phyloP scores from a whole-genome alignment of 1,284 basidiomycete genomes.

The Amylostereum areolatum region DNA sequence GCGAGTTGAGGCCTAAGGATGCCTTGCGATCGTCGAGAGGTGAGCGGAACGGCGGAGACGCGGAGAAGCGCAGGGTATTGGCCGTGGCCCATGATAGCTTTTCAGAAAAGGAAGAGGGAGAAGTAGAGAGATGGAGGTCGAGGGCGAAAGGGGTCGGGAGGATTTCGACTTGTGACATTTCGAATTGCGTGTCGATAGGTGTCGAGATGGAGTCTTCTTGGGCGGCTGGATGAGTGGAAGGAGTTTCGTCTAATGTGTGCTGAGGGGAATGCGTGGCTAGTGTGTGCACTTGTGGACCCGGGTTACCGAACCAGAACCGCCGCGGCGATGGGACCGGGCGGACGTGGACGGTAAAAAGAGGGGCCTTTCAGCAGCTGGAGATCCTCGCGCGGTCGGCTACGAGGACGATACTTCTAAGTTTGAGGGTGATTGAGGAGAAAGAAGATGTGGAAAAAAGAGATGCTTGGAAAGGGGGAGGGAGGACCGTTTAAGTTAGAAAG shows the following conservation, averaged over 20 bases:
- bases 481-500: constrained; percentile 14
- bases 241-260: neutral
- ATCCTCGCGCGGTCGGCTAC: constrained; percentile 64
- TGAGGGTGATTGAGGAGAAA: constrained; percentile 3
- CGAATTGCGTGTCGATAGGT: neutral
- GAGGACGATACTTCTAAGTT: constrained; percentile 53
- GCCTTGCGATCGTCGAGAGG: constrained; percentile 6
- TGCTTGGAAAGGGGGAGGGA: constrained; percentile 15
- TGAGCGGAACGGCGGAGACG: constrained; percentile 19
- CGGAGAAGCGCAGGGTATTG: constrained; percentile 25
- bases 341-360: constrained; percentile 53
- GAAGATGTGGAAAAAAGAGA: constrained; percentile 11
- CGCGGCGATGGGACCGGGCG: constrained; percentile 59
- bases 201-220: neutral
- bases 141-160: constrained; percentile 42
- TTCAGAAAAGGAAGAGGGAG: constrained; percentile 27
- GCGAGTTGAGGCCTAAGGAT: neutral
- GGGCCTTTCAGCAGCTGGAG: constrained; percentile 49
- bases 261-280: constrained; percentile 13
- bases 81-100: constrained; percentile 29
- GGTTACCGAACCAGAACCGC: constrained; percentile 51
- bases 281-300: constrained; percentile 19
- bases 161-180: constrained; percentile 60
- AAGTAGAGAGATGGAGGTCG: constrained; percentile 34
- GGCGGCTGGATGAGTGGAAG: neutral